Evolutionary conservation across 352 stramenopile species (phyloP), one percentile per base, ranked within the genome.

Genomic region (Aphanomyces astaci): DNA sequence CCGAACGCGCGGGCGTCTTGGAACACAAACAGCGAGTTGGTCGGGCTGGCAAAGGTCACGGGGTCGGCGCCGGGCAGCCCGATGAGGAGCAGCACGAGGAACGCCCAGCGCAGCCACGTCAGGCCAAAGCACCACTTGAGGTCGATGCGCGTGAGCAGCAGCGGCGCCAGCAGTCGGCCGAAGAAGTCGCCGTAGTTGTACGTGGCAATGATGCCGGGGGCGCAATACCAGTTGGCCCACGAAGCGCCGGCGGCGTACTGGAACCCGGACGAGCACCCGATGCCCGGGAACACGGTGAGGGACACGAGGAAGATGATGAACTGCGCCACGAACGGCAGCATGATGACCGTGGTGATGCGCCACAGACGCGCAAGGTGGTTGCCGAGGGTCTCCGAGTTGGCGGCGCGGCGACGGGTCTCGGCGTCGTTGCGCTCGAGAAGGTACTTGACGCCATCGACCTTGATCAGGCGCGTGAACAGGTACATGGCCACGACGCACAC

Each of bases 181-280:
- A 84, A 72, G 63, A 83, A 86, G 69, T 87, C 80, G 13, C 80
- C 78, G 66, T 82, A 85, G 78, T 87, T 86, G 79, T 86, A 88
- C 36, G 55, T 72, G 10, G 71, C 76, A 11, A 88, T 76, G 30
- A 86, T 77, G 13, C 79, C 81, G 0, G 80, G 77, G 3, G 74
- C 53, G 60, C 75, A 79, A 70, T 87, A 88, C 82, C 80, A 88
- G 31, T 9, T 36, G n/a, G n/a, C 48, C 62, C 62, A 68, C 28
- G 30, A 60, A 7, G 31, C 62, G 45, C 40, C 62, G 22, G 43
- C 62, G 27, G 27, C 57, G 24, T 46, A 31, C 71, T 77, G 74
- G 28, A 71, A 43, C 0, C 71, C 48, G 10, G 75, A 74, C 1
- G 76, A 68, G 56, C 80, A 87, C 19, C 72, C 79, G 28, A 89